Conservation (phyloP, 495 filamentous ascomycete species). For the Penicillium dipodomyicola region DNA sequence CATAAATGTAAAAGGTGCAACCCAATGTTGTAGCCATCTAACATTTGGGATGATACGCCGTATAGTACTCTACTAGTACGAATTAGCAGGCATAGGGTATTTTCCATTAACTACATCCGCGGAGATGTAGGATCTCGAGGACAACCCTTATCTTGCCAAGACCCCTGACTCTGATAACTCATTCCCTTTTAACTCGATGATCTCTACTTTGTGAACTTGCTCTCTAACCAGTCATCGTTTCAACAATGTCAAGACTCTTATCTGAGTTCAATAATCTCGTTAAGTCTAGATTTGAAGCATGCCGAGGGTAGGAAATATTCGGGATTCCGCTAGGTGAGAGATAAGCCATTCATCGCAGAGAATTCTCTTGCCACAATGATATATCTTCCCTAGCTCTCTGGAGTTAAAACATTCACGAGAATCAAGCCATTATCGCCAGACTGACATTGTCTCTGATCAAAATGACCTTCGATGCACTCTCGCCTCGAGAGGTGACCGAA, state of each 20-base stretch:
- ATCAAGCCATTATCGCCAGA: not conserved
- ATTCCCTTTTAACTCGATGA: slow-evolving; percentile 1
- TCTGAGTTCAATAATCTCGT: slow-evolving; percentile 5
- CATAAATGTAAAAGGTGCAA: no score
- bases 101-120: not conserved
- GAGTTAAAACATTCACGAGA: not conserved
- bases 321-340: not conserved
- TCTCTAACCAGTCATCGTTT: slow-evolving; percentile 11
- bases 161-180: slow-evolving; percentile 5
- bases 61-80: no score
- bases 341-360: not conserved
- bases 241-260: not conserved
- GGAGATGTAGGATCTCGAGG: slow-evolving; percentile 1
- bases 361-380: not conserved
- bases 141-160: slow-evolving; percentile 17
- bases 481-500: slow-evolving; percentile 47
- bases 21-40: not conserved
- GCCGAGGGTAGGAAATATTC: not conserved
- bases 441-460: not conserved
- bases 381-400: not conserved
- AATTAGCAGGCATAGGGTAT: not conserved
- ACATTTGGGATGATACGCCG: no score
- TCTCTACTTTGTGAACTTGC: not conserved
- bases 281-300: not conserved
- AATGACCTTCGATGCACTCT: slow-evolving; percentile 40